Evolutionary conservation across 148 eudicot genomes (phyloP).

Genomic region (Salicornia ramosissima): DNA sequence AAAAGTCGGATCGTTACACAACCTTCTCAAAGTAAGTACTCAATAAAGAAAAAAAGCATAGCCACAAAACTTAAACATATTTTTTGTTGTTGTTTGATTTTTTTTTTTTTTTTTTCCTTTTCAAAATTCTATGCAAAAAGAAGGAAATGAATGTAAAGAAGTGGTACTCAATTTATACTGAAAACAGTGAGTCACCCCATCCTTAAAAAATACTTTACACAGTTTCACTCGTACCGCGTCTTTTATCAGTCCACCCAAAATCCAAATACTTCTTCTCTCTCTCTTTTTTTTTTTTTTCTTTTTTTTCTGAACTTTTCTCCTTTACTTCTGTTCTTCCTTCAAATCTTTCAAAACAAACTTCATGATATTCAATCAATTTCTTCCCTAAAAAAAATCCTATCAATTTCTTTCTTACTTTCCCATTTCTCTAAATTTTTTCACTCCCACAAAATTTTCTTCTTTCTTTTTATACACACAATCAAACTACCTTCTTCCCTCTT

Average conservation of each 20-base stretch:
- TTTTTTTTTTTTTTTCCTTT: too few species aligned
- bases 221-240: conserved; percentile 6
- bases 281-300: conserved; percentile 3
- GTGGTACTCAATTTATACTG: too few species aligned
- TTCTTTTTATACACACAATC: conserved; percentile 1
- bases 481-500: not conserved
- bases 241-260: conserved; percentile 2
- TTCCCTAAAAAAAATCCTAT: too few species aligned
- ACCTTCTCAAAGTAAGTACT: too few species aligned
- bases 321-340: conserved; percentile 6
- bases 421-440: not conserved
- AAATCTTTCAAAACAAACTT: conserved; percentile 11
- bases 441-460: not conserved
- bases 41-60: too few species aligned
- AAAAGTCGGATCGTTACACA: too few species aligned
- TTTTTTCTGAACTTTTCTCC: conserved; percentile 22
- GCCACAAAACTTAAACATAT: too few species aligned
- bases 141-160: too few species aligned
- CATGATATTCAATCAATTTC: not conserved
- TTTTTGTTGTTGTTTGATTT: too few species aligned
- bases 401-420: not conserved
- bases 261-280: conserved; percentile 8
- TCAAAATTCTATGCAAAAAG: too few species aligned
- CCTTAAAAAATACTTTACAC: too few species aligned
- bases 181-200: too few species aligned